Conservation (phyloP, 2,329 filamentous ascomycete genomes). For the Mariannaea elegans region DNA sequence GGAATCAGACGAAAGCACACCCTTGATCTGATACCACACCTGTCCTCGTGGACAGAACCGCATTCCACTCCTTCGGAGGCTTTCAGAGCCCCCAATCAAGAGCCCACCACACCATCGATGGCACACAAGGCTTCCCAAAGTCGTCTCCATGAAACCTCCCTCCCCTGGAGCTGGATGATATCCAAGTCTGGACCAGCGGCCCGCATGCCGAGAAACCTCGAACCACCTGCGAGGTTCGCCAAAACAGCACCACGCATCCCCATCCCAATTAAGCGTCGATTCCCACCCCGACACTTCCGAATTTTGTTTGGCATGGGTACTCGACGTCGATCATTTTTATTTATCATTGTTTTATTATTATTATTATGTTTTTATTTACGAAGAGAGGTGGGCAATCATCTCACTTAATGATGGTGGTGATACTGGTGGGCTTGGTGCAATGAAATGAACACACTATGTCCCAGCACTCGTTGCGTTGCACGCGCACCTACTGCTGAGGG, state of each 20-base stretch:
- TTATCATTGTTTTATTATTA: too few species aligned
- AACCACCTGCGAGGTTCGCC: background rate
- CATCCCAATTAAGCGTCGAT: slow-evolving; percentile 1
- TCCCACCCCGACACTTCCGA: background rate
- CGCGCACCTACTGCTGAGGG: too few species aligned
- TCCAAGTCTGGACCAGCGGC: background rate
- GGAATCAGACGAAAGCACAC: too few species aligned
- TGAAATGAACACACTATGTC: too few species aligned
- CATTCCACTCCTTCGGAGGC: background rate
- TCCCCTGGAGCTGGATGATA: background rate
- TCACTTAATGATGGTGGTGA: too few species aligned
- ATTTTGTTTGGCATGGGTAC: background rate
- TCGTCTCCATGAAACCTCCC: background rate
- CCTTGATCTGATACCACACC: background rate
- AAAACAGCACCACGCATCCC: background rate
- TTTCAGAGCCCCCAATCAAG: too few species aligned
- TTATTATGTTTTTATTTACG: too few species aligned
- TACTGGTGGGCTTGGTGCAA: too few species aligned
- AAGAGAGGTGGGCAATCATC: too few species aligned
- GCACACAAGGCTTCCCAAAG: background rate
- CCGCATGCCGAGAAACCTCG: background rate
- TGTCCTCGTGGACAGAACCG: background rate
- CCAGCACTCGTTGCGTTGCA: too few species aligned
- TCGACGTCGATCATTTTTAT: background rate
- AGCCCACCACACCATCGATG: background rate